Percentiles rank a stretch among this genome's conserved stretches.
These are phyloP conservation scores for Cordia subcordata DNA, from an alignment of 257 asterid species.

Conservation along the genomic window DNA sequence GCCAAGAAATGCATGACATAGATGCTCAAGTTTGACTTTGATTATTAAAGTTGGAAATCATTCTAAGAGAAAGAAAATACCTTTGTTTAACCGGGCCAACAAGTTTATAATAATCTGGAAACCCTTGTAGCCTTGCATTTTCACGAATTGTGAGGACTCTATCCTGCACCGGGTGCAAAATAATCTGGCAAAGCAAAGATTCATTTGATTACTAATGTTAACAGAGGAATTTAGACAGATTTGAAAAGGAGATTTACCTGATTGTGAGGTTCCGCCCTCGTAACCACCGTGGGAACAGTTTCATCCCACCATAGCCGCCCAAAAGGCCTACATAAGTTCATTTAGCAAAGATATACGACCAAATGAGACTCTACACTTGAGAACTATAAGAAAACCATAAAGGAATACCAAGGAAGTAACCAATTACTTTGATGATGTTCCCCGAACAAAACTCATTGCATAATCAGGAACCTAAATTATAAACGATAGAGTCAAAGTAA, in stretches of 20 bases:
- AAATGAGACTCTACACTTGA: neutral
- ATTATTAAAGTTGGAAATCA: neutral
- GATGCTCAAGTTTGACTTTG: too few species aligned
- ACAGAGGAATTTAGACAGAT: neutral
- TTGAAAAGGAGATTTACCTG: constrained; percentile 33
- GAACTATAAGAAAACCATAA: too few species aligned
- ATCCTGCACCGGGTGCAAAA: constrained; percentile 66
- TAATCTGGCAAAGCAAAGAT: constrained; percentile 27
- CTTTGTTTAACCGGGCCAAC: constrained; percentile 71
- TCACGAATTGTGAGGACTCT: constrained; percentile 85
- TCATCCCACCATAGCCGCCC: constrained; percentile 94
- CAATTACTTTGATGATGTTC: constrained; percentile 63
- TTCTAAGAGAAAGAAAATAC: constrained; percentile 20
- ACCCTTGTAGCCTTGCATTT: constrained; percentile 90
- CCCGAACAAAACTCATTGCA: constrained; percentile 54
- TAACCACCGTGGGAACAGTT: constrained; percentile 79
- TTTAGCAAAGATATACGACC: neutral
- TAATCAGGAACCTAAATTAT: constrained; percentile 77
- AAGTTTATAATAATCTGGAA: constrained; percentile 74
- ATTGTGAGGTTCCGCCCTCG: constrained; percentile 91
- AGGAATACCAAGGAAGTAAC: neutral
- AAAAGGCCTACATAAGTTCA: constrained; percentile 58
- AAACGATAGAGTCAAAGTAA: too few species aligned
- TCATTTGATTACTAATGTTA: too few species aligned
- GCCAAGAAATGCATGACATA: too few species aligned